Conservation (phyloP, 2,329 filamentous ascomycete species). For the Colletotrichum sp. region DNA sequence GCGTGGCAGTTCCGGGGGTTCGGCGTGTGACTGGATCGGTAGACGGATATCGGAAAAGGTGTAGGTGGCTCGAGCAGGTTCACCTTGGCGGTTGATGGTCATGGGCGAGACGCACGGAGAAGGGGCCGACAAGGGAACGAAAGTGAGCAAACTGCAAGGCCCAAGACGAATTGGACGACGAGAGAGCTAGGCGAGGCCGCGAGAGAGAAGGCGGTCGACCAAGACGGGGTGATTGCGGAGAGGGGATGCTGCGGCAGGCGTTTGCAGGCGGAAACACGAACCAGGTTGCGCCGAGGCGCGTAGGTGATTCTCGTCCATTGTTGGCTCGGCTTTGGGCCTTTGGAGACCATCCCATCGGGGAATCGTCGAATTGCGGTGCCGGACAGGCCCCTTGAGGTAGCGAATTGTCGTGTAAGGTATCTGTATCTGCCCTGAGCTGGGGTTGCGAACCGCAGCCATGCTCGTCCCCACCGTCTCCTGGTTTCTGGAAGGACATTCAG, state of each 20-base stretch:
- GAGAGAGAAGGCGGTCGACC: constrained; percentile 7
- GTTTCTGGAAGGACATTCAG: constrained; percentile 19
- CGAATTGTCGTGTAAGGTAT: background rate
- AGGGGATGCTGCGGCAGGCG: background rate
- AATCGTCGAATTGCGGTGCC: background rate
- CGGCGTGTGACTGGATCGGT: constrained; percentile 5
- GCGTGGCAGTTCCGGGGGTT: background rate
- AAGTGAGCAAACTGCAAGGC: background rate
- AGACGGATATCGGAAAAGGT: constrained; percentile 8
- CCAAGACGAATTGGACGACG: background rate
- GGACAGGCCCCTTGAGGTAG: background rate
- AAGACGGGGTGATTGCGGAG: constrained; percentile 10
- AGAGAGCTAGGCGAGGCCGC: background rate
- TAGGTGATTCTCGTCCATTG: constrained; percentile 7
- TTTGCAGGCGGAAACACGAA: background rate
- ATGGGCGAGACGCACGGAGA: constrained; percentile 16
- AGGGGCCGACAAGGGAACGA: constrained; percentile 1
- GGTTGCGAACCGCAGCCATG: background rate
- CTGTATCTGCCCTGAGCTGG: background rate
- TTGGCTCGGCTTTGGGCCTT: constrained; percentile 5
- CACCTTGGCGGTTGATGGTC: background rate
- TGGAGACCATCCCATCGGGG: background rate
- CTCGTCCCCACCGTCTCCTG: constrained; percentile 4
- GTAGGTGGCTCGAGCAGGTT: background rate
- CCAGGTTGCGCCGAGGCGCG: background rate